phyloP scores from a whole-genome alignment of 2,329 filamentous ascomycete species.

The Aureobasidium leucospermi region DNA sequence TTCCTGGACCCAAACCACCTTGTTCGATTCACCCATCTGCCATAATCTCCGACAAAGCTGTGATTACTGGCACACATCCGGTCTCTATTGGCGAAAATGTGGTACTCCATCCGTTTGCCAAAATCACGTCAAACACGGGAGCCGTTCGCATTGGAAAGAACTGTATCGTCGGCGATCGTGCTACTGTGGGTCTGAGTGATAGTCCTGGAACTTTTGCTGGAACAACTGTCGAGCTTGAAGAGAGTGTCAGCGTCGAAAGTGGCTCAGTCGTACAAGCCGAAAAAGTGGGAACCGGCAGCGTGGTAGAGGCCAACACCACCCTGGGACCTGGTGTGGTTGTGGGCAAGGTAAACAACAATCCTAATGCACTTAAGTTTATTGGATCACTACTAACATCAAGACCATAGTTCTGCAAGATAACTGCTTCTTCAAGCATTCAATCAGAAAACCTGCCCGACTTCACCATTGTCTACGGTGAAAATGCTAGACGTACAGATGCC shows the following conservation, averaged over 20 bases:
- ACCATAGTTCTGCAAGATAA: constrained; percentile 37
- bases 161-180: constrained; percentile 70
- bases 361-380: background rate
- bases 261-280: constrained; percentile 33
- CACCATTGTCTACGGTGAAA: constrained; percentile 37
- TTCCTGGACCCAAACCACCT: constrained; percentile 26
- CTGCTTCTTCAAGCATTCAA: constrained; percentile 28
- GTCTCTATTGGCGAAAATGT: constrained; percentile 72
- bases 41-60: constrained; percentile 41
- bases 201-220: constrained; percentile 14
- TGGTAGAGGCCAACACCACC: constrained; percentile 25
- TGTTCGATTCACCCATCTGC: constrained; percentile 39
- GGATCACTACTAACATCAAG: constrained; percentile 1
- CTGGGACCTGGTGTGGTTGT: constrained; percentile 34
- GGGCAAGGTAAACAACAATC: constrained; percentile 31
- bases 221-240: constrained; percentile 31
- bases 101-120: constrained; percentile 78
- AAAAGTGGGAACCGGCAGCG: constrained; percentile 24
- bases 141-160: constrained; percentile 37
- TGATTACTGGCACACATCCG: constrained; percentile 61
- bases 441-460: constrained; percentile 36
- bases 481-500: constrained; percentile 31
- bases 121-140: constrained; percentile 34
- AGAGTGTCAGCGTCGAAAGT: constrained; percentile 38
- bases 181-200: constrained; percentile 29